Base-by-base conservation (phyloP, 2,329 filamentous ascomycete species). In the Ophiostoma sp. region DNA sequence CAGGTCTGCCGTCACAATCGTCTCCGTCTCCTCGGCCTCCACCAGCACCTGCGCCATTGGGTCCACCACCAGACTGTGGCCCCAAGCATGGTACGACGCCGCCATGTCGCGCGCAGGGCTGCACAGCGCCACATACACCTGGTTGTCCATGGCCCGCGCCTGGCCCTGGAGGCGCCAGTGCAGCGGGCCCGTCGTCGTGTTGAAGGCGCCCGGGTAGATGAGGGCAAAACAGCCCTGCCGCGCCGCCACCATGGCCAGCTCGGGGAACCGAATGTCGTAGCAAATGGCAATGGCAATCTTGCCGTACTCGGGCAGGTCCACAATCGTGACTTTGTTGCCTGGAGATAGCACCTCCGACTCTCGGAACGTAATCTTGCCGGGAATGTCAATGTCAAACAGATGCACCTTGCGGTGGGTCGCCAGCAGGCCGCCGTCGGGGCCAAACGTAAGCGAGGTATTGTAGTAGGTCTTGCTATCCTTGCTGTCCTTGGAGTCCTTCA, bases 361-460 rank as follows among this genome's bases (percentile, higher is more conserved):
- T 76, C 89, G 89, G 84, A 99, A 99, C 15, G 85, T 91, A 81
- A 99, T 97, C 84, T 95, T 95, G 75, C 94, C 95, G 0, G 96
- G 96, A 76, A 99, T 98, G 81, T 97, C 92, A 78, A 99, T 99
- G 83, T 98, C 96, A 82, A 99, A 99, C 59, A 99, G 87, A 83
- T 99, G 96, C 59, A 96, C 91, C 84, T 99, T 99, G 78, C 96
- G 90, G 82, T 98, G 95, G 2, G 91, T 93, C 6, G 90, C 93
- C n/a, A 99, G 86, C 68, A 98, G 86, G n/a, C 87, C 81, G 3
- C 96, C 96, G 11, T 87, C 84, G 0, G 94, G 95, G 0, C 87
- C 89, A 82, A 99, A 99, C 8, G 92, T 90, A 64, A 99, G 85
- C 36, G 90, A 92, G 2, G 96, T 98, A 84, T 99, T 99, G 87